Evolutionary conservation across 108 stramenopile genomes (phyloP), one percentile per base, ranked within the genome.

Genomic region (Aureococcus anophagefferens): DNA sequence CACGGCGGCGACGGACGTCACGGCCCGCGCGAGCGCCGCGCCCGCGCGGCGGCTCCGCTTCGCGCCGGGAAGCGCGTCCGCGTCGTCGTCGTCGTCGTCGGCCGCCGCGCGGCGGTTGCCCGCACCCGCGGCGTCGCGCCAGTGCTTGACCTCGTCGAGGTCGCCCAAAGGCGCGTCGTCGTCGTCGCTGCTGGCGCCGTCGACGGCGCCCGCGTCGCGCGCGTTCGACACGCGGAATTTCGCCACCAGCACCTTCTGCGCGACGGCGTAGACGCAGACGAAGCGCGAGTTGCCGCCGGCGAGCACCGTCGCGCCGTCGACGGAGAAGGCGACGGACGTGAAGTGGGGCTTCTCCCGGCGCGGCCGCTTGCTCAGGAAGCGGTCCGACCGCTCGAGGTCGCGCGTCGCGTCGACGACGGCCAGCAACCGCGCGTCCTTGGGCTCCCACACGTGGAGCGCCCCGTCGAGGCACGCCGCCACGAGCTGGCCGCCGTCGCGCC

Each of bases 191-290:
- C 11, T 32, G 30, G 46, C 11, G 7, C n/a, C n/a, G 13, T 69
- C 31, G 13, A 11, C 31, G 9, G 73, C 83, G 16, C 79, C 83
- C 51, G 80, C 37, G 3, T 62, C 63, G 33, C 96, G 80, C 78
- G 96, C 96, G 83, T 96, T 95, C 17, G 91, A 91, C n/a, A 99
- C 84, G 83, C 97, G 96, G 75, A 96, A 99, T 80, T 99, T 99
- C 68, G 95, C 94, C 74, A 99, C 72, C 18, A 99, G 81, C 17
- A 97, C 89, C 72, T 92, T 90, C 64, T 89, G 87, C 7, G 88
- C 92, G 44, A 90, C 81, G 72, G 93, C 92, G 84, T 98, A 99
- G 71, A 98, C 93, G 79, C 99, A 99, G 35, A 97, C 92, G 77
- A 89, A 98, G 77, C 95, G 97, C 74, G 92, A 92, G 74, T 94